Base-by-base conservation (phyloP, 2,329 filamentous ascomycete genomes). In the Fusarium temperatum region DNA sequence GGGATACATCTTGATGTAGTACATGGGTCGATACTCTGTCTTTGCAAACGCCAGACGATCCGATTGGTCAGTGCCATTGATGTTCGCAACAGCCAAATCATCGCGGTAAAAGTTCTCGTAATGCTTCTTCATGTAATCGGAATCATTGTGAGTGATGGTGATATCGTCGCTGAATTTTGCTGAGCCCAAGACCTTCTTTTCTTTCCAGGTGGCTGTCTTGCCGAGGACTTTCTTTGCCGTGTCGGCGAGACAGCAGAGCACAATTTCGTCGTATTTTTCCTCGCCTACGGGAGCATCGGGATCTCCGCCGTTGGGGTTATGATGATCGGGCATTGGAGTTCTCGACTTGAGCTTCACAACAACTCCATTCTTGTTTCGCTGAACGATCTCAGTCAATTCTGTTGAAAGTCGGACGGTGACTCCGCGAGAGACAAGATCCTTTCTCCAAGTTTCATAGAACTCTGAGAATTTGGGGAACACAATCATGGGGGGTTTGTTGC, bases 1-100 rank as follows among this genome's bases (percentile, higher is more conserved):
- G 0, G 70, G 65, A 10, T 73, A 73, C 70, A 73, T 73, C 53
- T 73, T 73, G 60, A 73, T 73, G 26, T 73, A 73, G 59, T 73
- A 73, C 70, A 73, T 73, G 17, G 70, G 70, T 11, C 70, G 60
- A 42, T 73, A 73, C 9, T 73, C 69, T 0, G 70, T 63, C 53
- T 72, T 70, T 42, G 70, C 70, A 38, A 50, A 73, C 3, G 61
- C 65, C 13, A 73, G 22, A 5, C 70, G 69, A 14, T 57, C 60
- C 8, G 69, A 50, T 30, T 73, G 70, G 9, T 73, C 70, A 0
- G 50, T 61, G 0, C 70, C 70, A 3, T 73, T 73, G 18, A 73
- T 14, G 9, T 57, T 73, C 4, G 70, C 44, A 3, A 73, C 69
- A 1, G 70, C 70, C 18, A 73, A n/a, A 5, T 73, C 70, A 0